Conservation (phyloP, 176 grass and related monocot species). For the Paspalum vaginatum region DNA sequence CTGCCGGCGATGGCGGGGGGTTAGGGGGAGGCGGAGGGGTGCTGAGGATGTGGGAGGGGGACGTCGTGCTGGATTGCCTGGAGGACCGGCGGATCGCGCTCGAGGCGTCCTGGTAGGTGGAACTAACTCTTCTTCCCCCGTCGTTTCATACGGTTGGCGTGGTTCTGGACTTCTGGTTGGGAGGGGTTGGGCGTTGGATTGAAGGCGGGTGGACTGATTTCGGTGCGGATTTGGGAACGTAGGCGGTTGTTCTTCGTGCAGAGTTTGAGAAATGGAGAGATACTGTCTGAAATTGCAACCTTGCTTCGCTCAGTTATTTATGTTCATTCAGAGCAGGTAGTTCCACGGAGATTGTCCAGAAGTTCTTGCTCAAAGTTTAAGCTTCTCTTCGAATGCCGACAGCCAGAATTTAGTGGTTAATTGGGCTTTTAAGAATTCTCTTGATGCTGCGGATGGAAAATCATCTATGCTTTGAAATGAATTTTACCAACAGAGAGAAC, state of each 20-base stretch:
- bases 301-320: neutral
- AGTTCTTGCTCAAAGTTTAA: neutral
- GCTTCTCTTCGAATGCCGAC: neutral
- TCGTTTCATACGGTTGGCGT: constrained; percentile 23
- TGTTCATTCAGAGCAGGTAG: neutral
- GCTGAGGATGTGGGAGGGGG: constrained; percentile 99
- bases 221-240: constrained; percentile 9
- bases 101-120: constrained; percentile 85
- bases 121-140: constrained; percentile 12
- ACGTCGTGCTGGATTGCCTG: constrained; percentile 85
- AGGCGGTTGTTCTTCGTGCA: neutral
- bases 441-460: neutral
- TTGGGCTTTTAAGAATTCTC: neutral
- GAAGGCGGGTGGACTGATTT: constrained; percentile 16
- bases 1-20: neutral
- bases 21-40: constrained; percentile 46
- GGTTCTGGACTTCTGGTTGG: neutral
- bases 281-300: constrained; percentile 7
- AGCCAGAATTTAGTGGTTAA: neutral
- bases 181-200: constrained; percentile 16
- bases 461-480: constrained; percentile 21
- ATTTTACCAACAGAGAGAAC: constrained; percentile 21
- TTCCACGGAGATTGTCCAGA: neutral
- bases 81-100: constrained; percentile 85
- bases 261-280: neutral